Base-by-base conservation (phyloP, 495 filamentous ascomycete species). In the Saxispiralis lemnorum region DNA sequence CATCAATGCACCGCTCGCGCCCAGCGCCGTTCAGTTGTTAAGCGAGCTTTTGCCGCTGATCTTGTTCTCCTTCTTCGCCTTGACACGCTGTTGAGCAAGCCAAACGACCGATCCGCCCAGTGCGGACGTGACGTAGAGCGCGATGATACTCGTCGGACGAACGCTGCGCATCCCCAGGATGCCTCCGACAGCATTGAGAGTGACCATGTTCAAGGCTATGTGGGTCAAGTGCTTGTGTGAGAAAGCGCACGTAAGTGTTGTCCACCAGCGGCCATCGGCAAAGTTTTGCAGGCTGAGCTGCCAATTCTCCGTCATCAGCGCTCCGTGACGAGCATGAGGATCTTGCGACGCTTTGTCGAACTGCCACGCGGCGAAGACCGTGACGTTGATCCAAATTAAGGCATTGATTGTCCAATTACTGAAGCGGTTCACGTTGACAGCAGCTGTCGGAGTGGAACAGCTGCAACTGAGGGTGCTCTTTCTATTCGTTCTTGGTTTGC, bases 1-100 rank as follows among this genome's bases (percentile, higher is more conserved):
- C 57, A 56, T 55, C 20, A 63, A 55, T 11, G 46, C 40, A 2
- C 59, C 61, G 18, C 45, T 51, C 12, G 59, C 59, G 0, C 61
- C 61, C 1, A 58, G 39, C 12, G 31, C 39, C n/a, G 19, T 28
- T 21, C 5, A 14, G 1, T n/a, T n/a, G 9, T 28, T 28, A 9
- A 28, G 9, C 5, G 24, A 28, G n/a, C n/a, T n/a, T 12, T 10
- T 35, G 38, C 33, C n/a, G 9, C 24, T 2, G 16, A 11, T 11
- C 15, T 21, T 9, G 32, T 24, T 5, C n/a, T 12, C 39, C 30
- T 21, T 31, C 4, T 17, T 31, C 16, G 20, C 39, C 35, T 31
- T 19, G 21, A 13, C 19, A 6, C 21, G 1, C 43, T 31, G 6
- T 14, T 35, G 17, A 53, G 39, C 39, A 30, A 56, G 32, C 33